Percentiles rank a stretch among this genome's conserved stretches.
Evolutionary conservation across 768 basidiomycete genomes (phyloP).

Genomic region (Termitomyces sp.): DNA sequence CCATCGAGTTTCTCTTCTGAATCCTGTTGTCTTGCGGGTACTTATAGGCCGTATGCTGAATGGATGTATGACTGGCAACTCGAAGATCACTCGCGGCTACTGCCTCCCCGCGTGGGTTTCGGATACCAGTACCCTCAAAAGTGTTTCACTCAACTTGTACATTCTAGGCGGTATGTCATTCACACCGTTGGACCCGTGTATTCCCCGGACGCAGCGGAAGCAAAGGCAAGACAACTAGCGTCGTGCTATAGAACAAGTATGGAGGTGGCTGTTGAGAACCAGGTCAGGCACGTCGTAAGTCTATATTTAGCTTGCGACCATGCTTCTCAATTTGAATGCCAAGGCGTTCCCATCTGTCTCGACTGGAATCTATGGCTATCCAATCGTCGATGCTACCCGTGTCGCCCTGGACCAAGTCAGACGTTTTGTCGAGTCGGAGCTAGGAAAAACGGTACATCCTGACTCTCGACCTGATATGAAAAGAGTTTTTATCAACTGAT

Average conservation of each 20-base stretch:
- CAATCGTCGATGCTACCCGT: constrained; percentile 64
- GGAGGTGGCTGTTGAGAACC: constrained; percentile 52
- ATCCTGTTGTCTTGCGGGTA: constrained; percentile 1
- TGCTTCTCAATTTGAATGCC: background rate
- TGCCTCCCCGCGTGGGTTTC: constrained; percentile 65
- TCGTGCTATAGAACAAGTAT: constrained; percentile 69
- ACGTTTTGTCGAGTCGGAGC: constrained; percentile 48
- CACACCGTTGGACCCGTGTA: constrained; percentile 82
- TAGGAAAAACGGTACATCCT: constrained; percentile 37
- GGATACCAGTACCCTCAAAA: background rate
- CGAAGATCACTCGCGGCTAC: constrained; percentile 79
- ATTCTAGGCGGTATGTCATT: constrained; percentile 54
- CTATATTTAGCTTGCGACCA: background rate
- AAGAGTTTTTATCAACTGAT: background rate
- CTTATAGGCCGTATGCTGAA: constrained; percentile 52
- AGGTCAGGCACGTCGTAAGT: constrained; percentile 61
- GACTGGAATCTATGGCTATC: constrained; percentile 77
- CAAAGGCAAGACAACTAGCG: constrained; percentile 47
- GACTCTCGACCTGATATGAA: background rate
- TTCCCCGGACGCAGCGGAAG: constrained; percentile 29
- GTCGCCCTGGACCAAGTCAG: constrained; percentile 61
- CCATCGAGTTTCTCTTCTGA: background rate
- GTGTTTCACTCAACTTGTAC: background rate
- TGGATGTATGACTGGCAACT: constrained; percentile 66
- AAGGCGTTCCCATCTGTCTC: constrained; percentile 82